phyloP scores from a whole-genome alignment of 306 rosid species.

The Sophora flavescens region DNA sequence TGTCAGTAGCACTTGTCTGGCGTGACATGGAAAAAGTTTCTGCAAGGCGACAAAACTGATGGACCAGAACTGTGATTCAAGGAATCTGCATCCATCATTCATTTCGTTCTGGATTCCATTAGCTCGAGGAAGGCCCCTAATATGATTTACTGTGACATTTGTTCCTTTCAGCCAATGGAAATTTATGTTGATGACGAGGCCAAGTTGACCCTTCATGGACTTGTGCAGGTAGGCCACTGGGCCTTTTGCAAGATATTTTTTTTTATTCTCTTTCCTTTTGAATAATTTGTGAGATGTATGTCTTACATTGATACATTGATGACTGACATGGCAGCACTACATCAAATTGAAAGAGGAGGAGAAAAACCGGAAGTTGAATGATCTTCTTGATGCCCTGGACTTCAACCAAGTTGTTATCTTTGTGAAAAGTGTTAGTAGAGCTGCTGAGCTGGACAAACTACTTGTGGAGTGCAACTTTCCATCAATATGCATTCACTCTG shows the following conservation, averaged over 20 bases:
- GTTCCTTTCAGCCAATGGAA: slow-evolving; percentile 99
- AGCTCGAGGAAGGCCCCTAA: slow-evolving; percentile 91
- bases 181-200: slow-evolving; percentile 99
- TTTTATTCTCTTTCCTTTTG: not conserved
- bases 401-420: slow-evolving; percentile 98
- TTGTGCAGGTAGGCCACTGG: slow-evolving; percentile 88
- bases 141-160: slow-evolving; percentile 88
- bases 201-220: slow-evolving; percentile 97
- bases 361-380: slow-evolving; percentile 95
- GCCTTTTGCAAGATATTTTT: not conserved
- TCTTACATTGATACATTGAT: slow-evolving; percentile 44
- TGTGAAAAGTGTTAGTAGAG: slow-evolving; percentile 96
- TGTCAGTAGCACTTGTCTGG: slow-evolving; percentile 61
- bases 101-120: slow-evolving; percentile 91
- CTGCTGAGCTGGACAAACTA: slow-evolving; percentile 96
- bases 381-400: slow-evolving; percentile 97
- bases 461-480: slow-evolving; percentile 98
- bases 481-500: slow-evolving; percentile 97
- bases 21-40: slow-evolving; percentile 57
- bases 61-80: slow-evolving; percentile 74
- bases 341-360: slow-evolving; percentile 95
- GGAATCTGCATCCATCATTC: slow-evolving; percentile 85
- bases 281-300: slow-evolving; percentile 7
- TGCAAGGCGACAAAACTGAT: slow-evolving; percentile 72
- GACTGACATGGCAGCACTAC: slow-evolving; percentile 80